Evolutionary conservation across 1,284 basidiomycete species (phyloP), one percentile per base, ranked within the genome.

Genomic region (Leccinum pseudoinsigne): DNA sequence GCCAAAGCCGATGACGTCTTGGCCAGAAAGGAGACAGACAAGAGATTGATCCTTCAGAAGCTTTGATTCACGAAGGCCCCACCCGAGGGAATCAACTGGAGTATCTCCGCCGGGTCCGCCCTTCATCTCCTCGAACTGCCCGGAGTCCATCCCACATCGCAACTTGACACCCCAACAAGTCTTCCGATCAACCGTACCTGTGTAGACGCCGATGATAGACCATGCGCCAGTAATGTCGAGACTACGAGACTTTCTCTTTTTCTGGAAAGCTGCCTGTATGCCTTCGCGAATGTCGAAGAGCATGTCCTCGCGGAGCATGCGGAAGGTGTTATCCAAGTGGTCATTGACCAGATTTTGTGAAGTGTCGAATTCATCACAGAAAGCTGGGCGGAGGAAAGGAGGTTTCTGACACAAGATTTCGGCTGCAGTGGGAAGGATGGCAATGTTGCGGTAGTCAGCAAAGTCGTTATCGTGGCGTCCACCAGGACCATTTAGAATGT

Each of bases 381-480:
- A 36, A 5, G 76, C 74, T 1, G 77, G 1, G 5, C 42, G 42
- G 60, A 67, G 64, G 36, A 67, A 68, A 4, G 66, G 45, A 18
- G 63, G 65, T 28, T 82, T 78, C 5, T 57, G 72, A 50, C 76
- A 85, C 3, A 65, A 64, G n/a, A 89, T 76, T 68, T 89, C 88
- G 50, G 85, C 82, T 0, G 82, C 78, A 0, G 87, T 87, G 1
- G 88, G 88, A 5, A 87, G 75, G 40, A 89, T 84, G 16, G 82
- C 70, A 12, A 89, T 84, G 23, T 81, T 63, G 5, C 79, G 80
- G 66, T 83, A 88, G 62, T 88, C 79, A 0, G 69, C 69, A 62
- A 83, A 83, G 67, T 89, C 87, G 63, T 89, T 89, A 67, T 87
- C 86, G 63, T 89, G 88, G 3, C 88, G 78, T 4, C 87, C 87